Evolutionary conservation across 2,329 filamentous ascomycete genomes (phyloP), one percentile per base, ranked within the genome.

Genomic region (Neoarthrinium moseri): DNA sequence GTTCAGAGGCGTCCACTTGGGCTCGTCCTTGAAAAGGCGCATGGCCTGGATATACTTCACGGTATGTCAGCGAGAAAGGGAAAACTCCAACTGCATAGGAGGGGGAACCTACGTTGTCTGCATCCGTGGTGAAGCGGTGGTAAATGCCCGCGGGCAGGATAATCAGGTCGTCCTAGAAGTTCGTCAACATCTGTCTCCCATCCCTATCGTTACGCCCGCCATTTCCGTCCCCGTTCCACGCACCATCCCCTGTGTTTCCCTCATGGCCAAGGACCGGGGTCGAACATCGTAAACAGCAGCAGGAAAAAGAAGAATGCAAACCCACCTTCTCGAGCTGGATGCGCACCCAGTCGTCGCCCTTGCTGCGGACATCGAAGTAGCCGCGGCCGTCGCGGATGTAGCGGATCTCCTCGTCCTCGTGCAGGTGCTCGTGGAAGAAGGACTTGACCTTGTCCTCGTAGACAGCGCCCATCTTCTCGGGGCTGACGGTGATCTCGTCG

Each of bases 351-450:
- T 87, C 83, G 61, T 97, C 92, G 17, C 80, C 81, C 66, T 87
- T 75, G 60, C 83, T 86, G 39, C 94, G 77, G 3, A 99, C 91
- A 68, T 99, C 94, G 64, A 99, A 99, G 67, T 87, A 99, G 1
- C 94, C 94, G 45, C 81, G 80, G 0, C 94, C 94, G 50, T 86
- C 91, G 24, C 90, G 77, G 55, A 99, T 91, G 62, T 96, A 99
- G 38, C 94, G 78, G 55, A 99, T 99, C 77, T 99, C 94, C 72
- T 99, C 94, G 57, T 99, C 94, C 73, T 99, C 94, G 65, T 99
- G 94, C 59, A 99, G 68, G 67, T 99, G 94, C 76, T 99, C 94
- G 58, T 87, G 67, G 73, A 97, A 99, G 74, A 99, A 99, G 55
- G 71, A 82, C 73, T 90, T 91, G 52, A 99, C 90, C 69, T 97